phyloP scores from a whole-genome alignment of 2,329 filamentous ascomycete species.

The Alternaria dauci region DNA sequence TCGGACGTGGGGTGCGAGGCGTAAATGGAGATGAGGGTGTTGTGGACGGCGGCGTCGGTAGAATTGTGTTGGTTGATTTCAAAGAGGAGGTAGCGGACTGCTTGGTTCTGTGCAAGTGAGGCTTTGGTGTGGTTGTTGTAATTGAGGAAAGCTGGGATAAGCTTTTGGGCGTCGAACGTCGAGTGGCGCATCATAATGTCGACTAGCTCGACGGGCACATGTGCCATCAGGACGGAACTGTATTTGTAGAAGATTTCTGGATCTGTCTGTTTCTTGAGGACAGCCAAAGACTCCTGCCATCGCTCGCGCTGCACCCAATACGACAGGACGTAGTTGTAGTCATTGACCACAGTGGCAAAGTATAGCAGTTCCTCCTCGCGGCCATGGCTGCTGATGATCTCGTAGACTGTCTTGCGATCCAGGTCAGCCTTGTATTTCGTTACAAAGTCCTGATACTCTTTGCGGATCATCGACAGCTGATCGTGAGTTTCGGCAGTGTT shows the following conservation, averaged over 20 bases:
- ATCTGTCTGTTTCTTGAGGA: constrained; percentile 92
- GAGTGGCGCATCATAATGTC: constrained; percentile 94
- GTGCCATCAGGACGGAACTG: constrained; percentile 94
- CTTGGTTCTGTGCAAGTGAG: constrained; percentile 78
- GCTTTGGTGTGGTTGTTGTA: constrained; percentile 84
- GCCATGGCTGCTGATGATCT: constrained; percentile 94
- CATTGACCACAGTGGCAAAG: constrained; percentile 87
- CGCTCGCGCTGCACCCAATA: constrained; percentile 98
- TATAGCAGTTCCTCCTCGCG: constrained; percentile 90
- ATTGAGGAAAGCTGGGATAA: constrained; percentile 92
- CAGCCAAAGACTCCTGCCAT: constrained; percentile 85
- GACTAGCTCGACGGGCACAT: constrained; percentile 84
- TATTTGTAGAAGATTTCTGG: constrained; percentile 96
- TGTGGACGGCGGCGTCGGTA: constrained; percentile 87
- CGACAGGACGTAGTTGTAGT: constrained; percentile 92
- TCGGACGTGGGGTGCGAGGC: constrained; percentile 84
- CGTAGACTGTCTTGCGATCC: constrained; percentile 91
- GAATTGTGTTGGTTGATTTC: constrained; percentile 87
- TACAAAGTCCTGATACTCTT: constrained; percentile 89
- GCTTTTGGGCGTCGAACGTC: constrained; percentile 81
- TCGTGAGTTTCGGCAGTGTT: constrained; percentile 75
- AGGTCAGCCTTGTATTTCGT: constrained; percentile 85
- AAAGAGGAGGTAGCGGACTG: constrained; percentile 90
- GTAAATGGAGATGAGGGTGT: constrained; percentile 95
- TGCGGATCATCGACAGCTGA: constrained; percentile 73